Percentiles rank a stretch among this genome's conserved stretches.
Conservation (phyloP, 352 stramenopile species). For the Plasmopara viticola region DNA sequence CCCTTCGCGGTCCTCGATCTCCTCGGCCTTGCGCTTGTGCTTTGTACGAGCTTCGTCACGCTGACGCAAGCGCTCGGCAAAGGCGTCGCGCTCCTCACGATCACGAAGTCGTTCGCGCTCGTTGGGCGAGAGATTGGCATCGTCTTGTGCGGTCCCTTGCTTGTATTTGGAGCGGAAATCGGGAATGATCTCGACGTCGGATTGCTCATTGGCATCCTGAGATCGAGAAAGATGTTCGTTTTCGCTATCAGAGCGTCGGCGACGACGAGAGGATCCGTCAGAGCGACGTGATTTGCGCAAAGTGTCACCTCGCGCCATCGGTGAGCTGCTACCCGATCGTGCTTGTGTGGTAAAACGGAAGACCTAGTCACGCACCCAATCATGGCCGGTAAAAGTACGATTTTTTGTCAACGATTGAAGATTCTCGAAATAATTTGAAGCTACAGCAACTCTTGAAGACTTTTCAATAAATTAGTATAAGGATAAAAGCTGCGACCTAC, state of each 20-base stretch:
- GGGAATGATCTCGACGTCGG: slow-evolving; percentile 31
- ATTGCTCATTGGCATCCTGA: slow-evolving; percentile 6
- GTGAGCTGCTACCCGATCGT: too few species aligned
- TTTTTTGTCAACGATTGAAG: too few species aligned
- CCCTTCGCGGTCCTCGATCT: slow-evolving; percentile 26
- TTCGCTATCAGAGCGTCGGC: slow-evolving; percentile 16
- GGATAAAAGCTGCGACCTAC: too few species aligned
- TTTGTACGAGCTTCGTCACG: slow-evolving; percentile 73
- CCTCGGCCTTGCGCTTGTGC: slow-evolving; percentile 43
- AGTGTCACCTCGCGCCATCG: not conserved
- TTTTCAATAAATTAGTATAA: too few species aligned
- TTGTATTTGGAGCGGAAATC: slow-evolving; percentile 42
- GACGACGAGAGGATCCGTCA: slow-evolving; percentile 34
- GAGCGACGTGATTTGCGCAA: slow-evolving; percentile 15
- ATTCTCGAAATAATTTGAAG: too few species aligned
- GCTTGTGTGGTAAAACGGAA: too few species aligned
- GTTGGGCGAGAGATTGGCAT: slow-evolving; percentile 22
- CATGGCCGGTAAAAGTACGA: too few species aligned
- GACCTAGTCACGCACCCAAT: too few species aligned
- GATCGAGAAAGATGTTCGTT: not conserved
- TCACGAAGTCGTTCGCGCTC: slow-evolving; percentile 52
- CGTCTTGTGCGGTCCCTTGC: slow-evolving; percentile 21
- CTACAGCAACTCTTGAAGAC: too few species aligned
- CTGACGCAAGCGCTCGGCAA: slow-evolving; percentile 68
- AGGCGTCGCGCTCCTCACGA: slow-evolving; percentile 72